phyloP scores from a whole-genome alignment of 2,329 filamentous ascomycete species.

The Metarhizium guizhouense region DNA sequence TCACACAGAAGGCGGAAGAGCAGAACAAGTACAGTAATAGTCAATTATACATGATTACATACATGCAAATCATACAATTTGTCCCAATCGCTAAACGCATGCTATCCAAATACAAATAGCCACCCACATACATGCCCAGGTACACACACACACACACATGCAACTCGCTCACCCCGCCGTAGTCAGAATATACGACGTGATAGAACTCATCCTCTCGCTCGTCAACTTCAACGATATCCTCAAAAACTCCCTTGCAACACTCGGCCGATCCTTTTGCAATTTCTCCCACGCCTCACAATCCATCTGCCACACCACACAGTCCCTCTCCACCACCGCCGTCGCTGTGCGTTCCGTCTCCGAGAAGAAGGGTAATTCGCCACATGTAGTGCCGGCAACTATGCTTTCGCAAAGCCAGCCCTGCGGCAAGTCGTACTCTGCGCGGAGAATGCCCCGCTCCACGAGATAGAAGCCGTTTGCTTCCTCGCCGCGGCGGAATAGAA shows the following conservation, averaged over 20 bases:
- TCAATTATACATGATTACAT: neutral
- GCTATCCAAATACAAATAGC: neutral
- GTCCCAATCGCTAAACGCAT: neutral
- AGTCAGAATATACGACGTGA: constrained; percentile 47
- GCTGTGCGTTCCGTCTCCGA: constrained; percentile 81
- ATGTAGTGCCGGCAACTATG: constrained; percentile 89
- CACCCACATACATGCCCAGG: neutral
- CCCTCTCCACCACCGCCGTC: constrained; percentile 73
- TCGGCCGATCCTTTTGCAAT: constrained; percentile 63
- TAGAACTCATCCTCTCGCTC: constrained; percentile 76
- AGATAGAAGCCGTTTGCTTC: constrained; percentile 78
- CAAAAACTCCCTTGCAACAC: constrained; percentile 76
- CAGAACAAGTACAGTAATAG: too few relatives aligned
- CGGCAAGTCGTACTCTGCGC: constrained; percentile 83
- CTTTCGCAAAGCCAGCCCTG: constrained; percentile 85
- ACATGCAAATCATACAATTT: neutral
- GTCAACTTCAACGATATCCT: constrained; percentile 87
- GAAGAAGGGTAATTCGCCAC: constrained; percentile 94
- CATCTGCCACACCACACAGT: constrained; percentile 77
- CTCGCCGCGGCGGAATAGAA: constrained; percentile 73
- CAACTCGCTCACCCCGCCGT: constrained; percentile 33
- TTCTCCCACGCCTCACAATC: constrained; percentile 61
- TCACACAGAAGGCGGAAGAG: too few relatives aligned
- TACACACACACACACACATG: neutral
- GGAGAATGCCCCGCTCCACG: constrained; percentile 78